These are phyloP conservation scores for Ustilago curta DNA, from an alignment of 1,284 basidiomycete genomes.

Conservation along the genomic window DNA sequence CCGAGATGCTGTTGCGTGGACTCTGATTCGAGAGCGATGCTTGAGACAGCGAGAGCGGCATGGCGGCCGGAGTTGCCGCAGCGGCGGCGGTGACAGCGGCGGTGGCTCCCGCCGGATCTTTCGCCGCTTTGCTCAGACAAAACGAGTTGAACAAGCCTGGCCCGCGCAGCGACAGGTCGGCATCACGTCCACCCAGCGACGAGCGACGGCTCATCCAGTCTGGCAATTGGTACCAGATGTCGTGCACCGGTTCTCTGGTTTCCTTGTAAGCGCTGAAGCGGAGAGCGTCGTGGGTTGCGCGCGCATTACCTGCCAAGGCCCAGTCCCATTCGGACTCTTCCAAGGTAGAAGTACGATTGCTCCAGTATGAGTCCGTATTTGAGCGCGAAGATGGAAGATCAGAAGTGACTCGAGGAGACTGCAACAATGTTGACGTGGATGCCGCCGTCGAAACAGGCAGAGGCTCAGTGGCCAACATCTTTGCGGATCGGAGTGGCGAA, in stretches of 20 bases:
- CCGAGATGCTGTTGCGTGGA: slow-evolving; percentile 45
- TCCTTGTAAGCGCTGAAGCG: slow-evolving; percentile 38
- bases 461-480: slow-evolving; percentile 2
- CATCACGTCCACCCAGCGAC: slow-evolving; percentile 41
- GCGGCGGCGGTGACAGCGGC: slow-evolving; percentile 8
- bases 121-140: slow-evolving; percentile 7
- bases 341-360: slow-evolving; percentile 11
- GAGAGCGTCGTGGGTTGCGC: slow-evolving; percentile 33
- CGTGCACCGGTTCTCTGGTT: slow-evolving; percentile 39
- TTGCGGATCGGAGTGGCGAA: slow-evolving; percentile 2
- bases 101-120: slow-evolving; percentile 15
- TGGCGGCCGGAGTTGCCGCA: slow-evolving; percentile 1
- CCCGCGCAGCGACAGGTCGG: slow-evolving; percentile 36
- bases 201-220: slow-evolving; percentile 49
- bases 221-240: slow-evolving; percentile 50
- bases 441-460: slow-evolving; percentile 23
- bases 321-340: slow-evolving; percentile 52
- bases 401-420: slow-evolving; percentile 5
- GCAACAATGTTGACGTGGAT: slow-evolving; percentile 25
- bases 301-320: slow-evolving; percentile 39
- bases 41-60: slow-evolving; percentile 17
- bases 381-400: slow-evolving; percentile 16
- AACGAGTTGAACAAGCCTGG: slow-evolving; percentile 25
- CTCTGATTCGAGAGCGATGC: slow-evolving; percentile 29
- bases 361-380: slow-evolving; percentile 16